phyloP scores from a whole-genome alignment of 768 basidiomycete species.

The Psilocybe sp. region DNA sequence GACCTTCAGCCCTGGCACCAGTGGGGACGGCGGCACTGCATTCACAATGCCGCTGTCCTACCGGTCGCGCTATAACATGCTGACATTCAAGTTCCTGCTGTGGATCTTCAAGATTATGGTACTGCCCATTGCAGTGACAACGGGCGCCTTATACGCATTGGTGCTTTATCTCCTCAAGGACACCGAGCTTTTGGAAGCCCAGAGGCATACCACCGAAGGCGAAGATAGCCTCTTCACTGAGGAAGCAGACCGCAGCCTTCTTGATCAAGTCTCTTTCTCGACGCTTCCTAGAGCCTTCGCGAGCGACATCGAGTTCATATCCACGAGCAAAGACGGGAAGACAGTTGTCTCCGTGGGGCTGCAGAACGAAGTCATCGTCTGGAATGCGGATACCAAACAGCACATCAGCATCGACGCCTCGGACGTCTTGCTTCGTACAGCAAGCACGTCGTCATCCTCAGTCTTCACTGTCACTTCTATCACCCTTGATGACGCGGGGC shows the following conservation, averaged over 20 bases:
- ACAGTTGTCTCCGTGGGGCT: conserved; percentile 70
- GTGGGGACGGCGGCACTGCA: conserved; percentile 19
- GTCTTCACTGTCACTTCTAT: conserved; percentile 56
- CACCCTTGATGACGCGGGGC: conserved; percentile 58
- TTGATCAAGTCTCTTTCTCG: conserved; percentile 51
- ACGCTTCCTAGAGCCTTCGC: conserved; percentile 79
- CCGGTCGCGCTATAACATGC: conserved; percentile 41
- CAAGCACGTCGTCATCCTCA: conserved; percentile 48
- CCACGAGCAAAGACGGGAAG: conserved; percentile 64
- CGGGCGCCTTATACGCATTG: conserved; percentile 67
- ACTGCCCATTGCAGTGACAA: conserved; percentile 80
- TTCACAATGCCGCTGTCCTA: conserved; percentile 14
- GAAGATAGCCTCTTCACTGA: conserved; percentile 4
- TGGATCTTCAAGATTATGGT: conserved; percentile 84
- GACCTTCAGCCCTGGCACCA: conserved; percentile 50
- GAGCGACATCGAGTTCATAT: conserved; percentile 81
- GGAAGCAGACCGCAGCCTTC: conserved; percentile 29
- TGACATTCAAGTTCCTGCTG: conserved; percentile 54
- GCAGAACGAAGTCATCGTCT: conserved; percentile 74
- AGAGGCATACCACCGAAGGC: conserved; percentile 57
- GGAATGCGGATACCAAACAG: conserved; percentile 46
- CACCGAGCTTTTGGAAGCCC: conserved; percentile 86
- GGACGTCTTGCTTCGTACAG: conserved; percentile 46
- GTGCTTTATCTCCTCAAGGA: conserved; percentile 88
- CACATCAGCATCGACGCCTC: conserved; percentile 49